Conservation (phyloP, 2,329 filamentous ascomycete genomes). For the Elsinoe arachidis region DNA sequence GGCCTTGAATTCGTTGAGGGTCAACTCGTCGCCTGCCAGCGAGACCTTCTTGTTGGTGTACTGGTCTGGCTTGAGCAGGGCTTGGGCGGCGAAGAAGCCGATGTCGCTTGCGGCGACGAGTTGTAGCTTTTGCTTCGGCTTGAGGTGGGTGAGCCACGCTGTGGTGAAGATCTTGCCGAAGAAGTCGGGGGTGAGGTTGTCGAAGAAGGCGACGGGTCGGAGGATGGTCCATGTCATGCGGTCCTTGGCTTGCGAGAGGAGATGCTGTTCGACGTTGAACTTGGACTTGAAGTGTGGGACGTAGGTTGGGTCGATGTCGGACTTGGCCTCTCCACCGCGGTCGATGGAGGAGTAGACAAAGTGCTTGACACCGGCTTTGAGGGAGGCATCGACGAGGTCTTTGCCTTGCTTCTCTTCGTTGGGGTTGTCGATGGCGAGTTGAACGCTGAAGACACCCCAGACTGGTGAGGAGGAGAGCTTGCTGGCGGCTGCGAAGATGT, state of each 20-base stretch:
- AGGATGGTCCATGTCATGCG: conserved; percentile 52
- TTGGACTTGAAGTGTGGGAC: conserved; percentile 56
- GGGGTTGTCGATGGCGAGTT: conserved; percentile 22
- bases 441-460: conserved; percentile 54
- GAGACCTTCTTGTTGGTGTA: conserved; percentile 34
- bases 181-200: conserved; percentile 44
- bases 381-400: conserved; percentile 48
- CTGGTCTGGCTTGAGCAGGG: conserved; percentile 32
- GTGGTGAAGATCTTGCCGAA: conserved; percentile 38
- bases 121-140: conserved; percentile 28
- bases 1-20: conserved; percentile 4
- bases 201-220: conserved; percentile 55
- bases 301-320: conserved; percentile 44
- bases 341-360: conserved; percentile 53
- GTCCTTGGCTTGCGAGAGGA: conserved; percentile 38
- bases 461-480: conserved; percentile 28
- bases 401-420: conserved; percentile 49
- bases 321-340: conserved; percentile 48
- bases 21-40: conserved; percentile 37
- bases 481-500: conserved; percentile 41
- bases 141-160: conserved; percentile 19
- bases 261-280: conserved; percentile 52
- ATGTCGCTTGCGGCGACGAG: conserved; percentile 38
- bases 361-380: conserved; percentile 47
- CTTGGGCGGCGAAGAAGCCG: conserved; percentile 38